phyloP scores from a whole-genome alignment of 2,329 filamentous ascomycete genomes.

The Periconia sp. region DNA sequence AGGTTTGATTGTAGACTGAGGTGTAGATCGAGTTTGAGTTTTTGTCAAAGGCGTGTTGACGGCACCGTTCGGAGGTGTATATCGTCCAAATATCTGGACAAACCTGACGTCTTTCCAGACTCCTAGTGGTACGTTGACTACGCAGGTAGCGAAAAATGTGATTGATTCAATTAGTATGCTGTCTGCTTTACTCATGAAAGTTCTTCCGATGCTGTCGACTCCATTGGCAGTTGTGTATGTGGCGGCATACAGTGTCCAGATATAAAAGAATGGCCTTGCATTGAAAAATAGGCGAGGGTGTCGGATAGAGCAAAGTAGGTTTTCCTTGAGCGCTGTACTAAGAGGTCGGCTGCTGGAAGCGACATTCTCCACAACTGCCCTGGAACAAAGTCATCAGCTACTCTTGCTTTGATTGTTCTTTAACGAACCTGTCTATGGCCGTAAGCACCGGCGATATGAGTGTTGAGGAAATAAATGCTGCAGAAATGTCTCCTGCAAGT shows the following conservation, averaged over 20 bases:
- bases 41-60: constrained; percentile 1
- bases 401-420: too few species aligned
- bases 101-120: constrained; percentile 39
- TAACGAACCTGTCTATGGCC: constrained; percentile 33
- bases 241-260: constrained; percentile 35
- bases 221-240: constrained; percentile 35
- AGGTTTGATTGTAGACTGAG: constrained; percentile 3
- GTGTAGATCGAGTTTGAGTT: neutral
- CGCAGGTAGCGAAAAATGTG: constrained; percentile 32
- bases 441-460: constrained; percentile 31
- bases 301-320: constrained; percentile 27
- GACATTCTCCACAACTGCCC: constrained; percentile 34
- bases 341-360: constrained; percentile 22
- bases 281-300: constrained; percentile 31
- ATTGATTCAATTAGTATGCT: constrained; percentile 24
- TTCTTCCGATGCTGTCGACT: constrained; percentile 24
- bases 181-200: constrained; percentile 17
- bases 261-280: constrained; percentile 33
- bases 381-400: constrained; percentile 8
- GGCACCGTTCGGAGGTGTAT: constrained; percentile 3
- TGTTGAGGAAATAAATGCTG: constrained; percentile 31
- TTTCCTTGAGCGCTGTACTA: constrained; percentile 20
- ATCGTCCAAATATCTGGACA: constrained; percentile 30
- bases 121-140: constrained; percentile 33
- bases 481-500: constrained; percentile 30